These are phyloP conservation scores for Pichia cactophila DNA, from an alignment of 1,139 yeast species.

Conservation along the genomic window DNA sequence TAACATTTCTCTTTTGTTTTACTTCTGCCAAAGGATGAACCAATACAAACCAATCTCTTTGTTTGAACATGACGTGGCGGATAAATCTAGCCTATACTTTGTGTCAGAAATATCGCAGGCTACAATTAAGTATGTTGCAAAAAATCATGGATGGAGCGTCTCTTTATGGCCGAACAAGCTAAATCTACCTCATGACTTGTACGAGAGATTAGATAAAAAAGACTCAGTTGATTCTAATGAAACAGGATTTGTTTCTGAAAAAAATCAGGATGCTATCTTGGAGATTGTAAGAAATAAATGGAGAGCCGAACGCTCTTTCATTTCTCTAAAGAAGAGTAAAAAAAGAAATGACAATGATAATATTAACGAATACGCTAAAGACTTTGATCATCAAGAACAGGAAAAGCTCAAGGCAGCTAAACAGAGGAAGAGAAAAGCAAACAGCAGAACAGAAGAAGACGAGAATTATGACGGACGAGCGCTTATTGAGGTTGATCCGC, in stretches of 20 bases:
- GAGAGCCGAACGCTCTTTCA: conserved; percentile 6
- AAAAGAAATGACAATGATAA: not conserved
- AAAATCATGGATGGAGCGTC: conserved; percentile 56
- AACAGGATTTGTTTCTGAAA: conserved; percentile 7
- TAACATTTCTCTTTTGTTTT: conserved; percentile 66
- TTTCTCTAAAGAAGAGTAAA: conserved; percentile 1
- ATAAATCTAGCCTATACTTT: conserved; percentile 38
- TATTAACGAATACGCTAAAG: not conserved
- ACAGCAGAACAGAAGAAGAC: conserved; percentile 1
- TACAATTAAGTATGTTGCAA: conserved; percentile 52
- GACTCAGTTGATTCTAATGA: conserved; percentile 2
- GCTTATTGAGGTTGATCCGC: not conserved
- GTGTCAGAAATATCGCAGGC: conserved; percentile 71
- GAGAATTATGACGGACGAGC: conserved; percentile 1
- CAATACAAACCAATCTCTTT: conserved; percentile 43
- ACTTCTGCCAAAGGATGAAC: conserved; percentile 71
- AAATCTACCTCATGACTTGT: conserved; percentile 59
- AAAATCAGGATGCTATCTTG: not conserved
- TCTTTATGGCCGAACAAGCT: conserved; percentile 79
- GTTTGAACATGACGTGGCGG: conserved; percentile 27
- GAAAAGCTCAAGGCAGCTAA: not conserved
- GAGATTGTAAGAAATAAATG: conserved; percentile 10
- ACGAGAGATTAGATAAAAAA: conserved; percentile 27
- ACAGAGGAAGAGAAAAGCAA: not conserved
- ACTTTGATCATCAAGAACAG: not conserved